phyloP scores from a whole-genome alignment of 75 land plant genomes.

The Cryptomeria japonica region DNA sequence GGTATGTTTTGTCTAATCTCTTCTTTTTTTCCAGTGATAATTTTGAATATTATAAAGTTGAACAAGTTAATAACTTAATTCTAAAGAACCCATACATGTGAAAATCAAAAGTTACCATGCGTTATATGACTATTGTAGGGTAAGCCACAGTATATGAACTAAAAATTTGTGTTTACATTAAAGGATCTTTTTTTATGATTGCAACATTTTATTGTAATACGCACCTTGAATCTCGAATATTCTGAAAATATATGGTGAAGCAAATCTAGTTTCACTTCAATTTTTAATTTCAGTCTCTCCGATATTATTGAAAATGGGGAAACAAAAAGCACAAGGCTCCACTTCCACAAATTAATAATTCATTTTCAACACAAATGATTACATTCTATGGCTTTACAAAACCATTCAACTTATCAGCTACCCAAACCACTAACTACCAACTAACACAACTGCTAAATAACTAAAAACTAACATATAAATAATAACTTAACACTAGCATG shows the following conservation, averaged over 20 bases:
- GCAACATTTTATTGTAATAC: not conserved
- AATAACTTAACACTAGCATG: no score
- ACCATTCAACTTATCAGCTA: no score
- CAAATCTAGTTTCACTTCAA: not conserved
- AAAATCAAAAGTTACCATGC: not conserved
- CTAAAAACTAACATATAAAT: no score
- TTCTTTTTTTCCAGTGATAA: not conserved
- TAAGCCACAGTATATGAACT: not conserved
- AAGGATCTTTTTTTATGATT: not conserved
- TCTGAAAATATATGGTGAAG: not conserved
- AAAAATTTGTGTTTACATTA: not conserved
- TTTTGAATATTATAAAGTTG: not conserved
- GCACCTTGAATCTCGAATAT: not conserved
- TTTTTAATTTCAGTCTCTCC: not conserved
- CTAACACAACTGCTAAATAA: no score
- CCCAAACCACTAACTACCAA: no score
- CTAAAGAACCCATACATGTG: not conserved
- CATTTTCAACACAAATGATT: no score
- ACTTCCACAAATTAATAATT: no score
- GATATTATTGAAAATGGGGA: not conserved
- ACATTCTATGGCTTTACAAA: no score
- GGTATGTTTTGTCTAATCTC: slow-evolving; percentile 22
- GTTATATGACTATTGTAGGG: not conserved
- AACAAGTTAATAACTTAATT: not conserved
- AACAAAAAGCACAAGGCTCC: no score